Conservation (phyloP, 805 yeast species). For the Candida morakotiae region DNA sequence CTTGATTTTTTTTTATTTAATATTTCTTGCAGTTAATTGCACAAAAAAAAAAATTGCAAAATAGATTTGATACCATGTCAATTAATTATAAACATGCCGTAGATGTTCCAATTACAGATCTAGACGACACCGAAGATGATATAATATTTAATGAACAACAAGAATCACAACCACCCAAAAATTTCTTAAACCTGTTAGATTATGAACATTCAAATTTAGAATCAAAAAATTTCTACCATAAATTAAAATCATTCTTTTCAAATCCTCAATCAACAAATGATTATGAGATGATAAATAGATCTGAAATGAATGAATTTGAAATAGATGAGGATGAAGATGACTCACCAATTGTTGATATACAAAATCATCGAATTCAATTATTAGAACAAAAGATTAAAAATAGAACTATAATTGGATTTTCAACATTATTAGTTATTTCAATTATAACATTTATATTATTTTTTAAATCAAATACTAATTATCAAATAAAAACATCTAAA, state of each 20-base stretch:
- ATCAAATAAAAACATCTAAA: neutral
- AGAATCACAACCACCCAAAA: neutral
- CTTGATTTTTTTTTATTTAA: neutral
- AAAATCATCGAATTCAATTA: constrained; percentile 22
- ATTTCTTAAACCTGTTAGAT: constrained; percentile 20
- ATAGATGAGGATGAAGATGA: neutral
- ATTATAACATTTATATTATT: constrained; percentile 6
- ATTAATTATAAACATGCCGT: constrained; percentile 30
- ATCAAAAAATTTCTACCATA: constrained; percentile 2
- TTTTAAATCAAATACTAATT: neutral
- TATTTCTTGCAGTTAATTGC: neutral
- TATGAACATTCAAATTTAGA: constrained; percentile 13
- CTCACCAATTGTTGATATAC: constrained; percentile 10
- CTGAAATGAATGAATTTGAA: constrained; percentile 7
- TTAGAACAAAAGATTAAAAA: constrained; percentile 19
- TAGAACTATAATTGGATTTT: constrained; percentile 11
- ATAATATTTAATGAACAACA: constrained; percentile 18
- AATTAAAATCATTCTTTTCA: constrained; percentile 5
- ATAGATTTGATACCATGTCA: no score
- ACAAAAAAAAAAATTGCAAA: no score
- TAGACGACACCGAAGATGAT: constrained; percentile 44
- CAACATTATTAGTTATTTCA: constrained; percentile 2
- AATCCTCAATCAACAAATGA: neutral
- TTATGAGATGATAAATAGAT: constrained; percentile 8
- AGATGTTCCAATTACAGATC: constrained; percentile 54